phyloP scores from a whole-genome alignment of 371 early-diverging fungal species.

The Capillidium heterosporum region DNA sequence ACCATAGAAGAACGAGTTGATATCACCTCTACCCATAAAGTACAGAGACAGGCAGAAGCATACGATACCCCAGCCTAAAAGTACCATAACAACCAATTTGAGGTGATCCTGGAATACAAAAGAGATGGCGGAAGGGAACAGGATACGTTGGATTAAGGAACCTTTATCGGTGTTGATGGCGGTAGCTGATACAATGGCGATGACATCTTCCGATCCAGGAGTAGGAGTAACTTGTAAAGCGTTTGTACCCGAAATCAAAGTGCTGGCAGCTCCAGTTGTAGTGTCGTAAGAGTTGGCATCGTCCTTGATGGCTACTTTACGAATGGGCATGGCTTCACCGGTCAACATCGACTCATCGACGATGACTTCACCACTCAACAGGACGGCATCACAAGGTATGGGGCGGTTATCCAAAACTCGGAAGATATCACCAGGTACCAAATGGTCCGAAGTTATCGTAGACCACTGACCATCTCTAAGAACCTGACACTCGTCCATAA shows the following conservation, averaged over 20 bases:
- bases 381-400: slow-evolving; percentile 42
- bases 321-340: slow-evolving; percentile 61
- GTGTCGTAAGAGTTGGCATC: slow-evolving; percentile 13
- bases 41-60: slow-evolving; percentile 31
- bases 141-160: slow-evolving; percentile 51
- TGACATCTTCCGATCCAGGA: slow-evolving; percentile 24
- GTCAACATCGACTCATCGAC: slow-evolving; percentile 71
- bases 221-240: slow-evolving; percentile 10
- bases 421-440: slow-evolving; percentile 45
- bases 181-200: slow-evolving; percentile 47
- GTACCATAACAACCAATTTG: slow-evolving; percentile 35
- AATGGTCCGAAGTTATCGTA: slow-evolving; percentile 24
- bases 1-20: slow-evolving; percentile 42
- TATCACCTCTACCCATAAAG: slow-evolving; percentile 30
- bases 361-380: slow-evolving; percentile 33
- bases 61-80: slow-evolving; percentile 40
- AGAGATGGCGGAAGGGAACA: slow-evolving; percentile 44
- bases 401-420: slow-evolving; percentile 11
- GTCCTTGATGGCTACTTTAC: slow-evolving; percentile 34
- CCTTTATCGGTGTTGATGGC: slow-evolving; percentile 70
- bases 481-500: slow-evolving; percentile 26
- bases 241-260: slow-evolving; percentile 25
- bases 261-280: slow-evolving; percentile 16
- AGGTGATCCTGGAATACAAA: slow-evolving; percentile 59
- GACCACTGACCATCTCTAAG: slow-evolving; percentile 36